Evolutionary conservation across 768 basidiomycete genomes (phyloP).

Genomic region (Myochromella boudieri): DNA sequence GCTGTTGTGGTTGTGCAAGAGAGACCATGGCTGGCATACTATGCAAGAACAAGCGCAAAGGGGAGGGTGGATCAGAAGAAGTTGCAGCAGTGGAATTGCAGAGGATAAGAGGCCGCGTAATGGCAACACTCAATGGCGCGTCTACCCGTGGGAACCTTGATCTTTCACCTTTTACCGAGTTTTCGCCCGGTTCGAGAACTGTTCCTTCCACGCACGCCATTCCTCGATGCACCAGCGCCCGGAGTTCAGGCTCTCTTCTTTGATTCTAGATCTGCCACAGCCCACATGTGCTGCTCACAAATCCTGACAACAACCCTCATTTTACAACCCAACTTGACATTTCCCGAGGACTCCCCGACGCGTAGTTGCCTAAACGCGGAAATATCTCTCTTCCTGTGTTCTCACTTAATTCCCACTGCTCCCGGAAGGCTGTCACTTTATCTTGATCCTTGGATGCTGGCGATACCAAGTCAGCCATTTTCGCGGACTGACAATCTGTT

Average conservation of each 20-base stretch:
- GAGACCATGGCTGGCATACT: constrained; percentile 39
- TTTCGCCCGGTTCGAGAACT: constrained; percentile 30
- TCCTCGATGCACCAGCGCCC: constrained; percentile 9
- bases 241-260: constrained; percentile 10
- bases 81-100: constrained; percentile 26
- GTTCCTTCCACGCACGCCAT: constrained; percentile 3
- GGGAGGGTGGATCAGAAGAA: constrained; percentile 20
- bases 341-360: constrained; percentile 35
- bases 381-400: constrained; percentile 2
- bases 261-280: constrained; percentile 10
- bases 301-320: constrained; percentile 25
- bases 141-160: constrained; percentile 38
- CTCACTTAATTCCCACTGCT: neutral
- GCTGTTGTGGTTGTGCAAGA: constrained; percentile 44
- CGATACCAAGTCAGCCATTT: neutral
- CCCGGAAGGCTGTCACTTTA: constrained; percentile 9
- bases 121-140: constrained; percentile 35
- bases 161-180: constrained; percentile 32
- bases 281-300: constrained; percentile 9
- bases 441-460: neutral
- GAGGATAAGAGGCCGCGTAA: constrained; percentile 44
- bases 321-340: constrained; percentile 42
- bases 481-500: constrained; percentile 1
- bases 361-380: constrained; percentile 19
- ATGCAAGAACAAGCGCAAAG: constrained; percentile 12